phyloP scores from a whole-genome alignment of 1,284 basidiomycete species.

The Naganishia sp. region DNA sequence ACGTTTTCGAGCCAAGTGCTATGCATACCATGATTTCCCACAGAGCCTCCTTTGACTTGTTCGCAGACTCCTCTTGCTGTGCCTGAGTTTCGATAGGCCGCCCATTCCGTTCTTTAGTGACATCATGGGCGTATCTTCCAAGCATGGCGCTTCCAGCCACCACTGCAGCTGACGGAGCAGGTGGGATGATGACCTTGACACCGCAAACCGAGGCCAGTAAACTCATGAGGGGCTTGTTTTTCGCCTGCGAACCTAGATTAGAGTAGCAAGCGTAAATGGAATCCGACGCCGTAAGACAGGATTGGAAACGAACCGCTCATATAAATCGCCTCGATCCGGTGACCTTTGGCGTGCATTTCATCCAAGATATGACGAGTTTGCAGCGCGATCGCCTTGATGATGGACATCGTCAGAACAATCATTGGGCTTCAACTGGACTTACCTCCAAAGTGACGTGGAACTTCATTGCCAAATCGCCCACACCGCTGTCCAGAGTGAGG shows the following conservation, averaged over 20 bases:
- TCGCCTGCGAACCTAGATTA: slow-evolving; percentile 75
- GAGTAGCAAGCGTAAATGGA: background rate
- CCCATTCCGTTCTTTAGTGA: slow-evolving; percentile 48
- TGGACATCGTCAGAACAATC: background rate
- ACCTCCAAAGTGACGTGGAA: slow-evolving; percentile 86
- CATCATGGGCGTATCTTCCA: slow-evolving; percentile 79
- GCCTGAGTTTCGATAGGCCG: slow-evolving; percentile 53
- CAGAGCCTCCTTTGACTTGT: slow-evolving; percentile 66
- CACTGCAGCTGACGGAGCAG: slow-evolving; percentile 75
- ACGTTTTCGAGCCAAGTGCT: background rate
- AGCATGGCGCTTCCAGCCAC: slow-evolving; percentile 93
- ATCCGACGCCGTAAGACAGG: background rate
- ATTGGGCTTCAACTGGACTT: slow-evolving; percentile 23
- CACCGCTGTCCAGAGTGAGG: slow-evolving; percentile 73
- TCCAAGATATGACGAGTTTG: slow-evolving; percentile 95
- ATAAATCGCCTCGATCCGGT: slow-evolving; percentile 81
- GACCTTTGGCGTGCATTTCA: slow-evolving; percentile 83
- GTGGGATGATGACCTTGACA: slow-evolving; percentile 81
- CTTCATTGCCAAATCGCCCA: slow-evolving; percentile 81
- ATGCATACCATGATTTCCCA: slow-evolving; percentile 87
- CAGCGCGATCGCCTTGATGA: slow-evolving; percentile 72
- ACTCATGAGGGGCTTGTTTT: slow-evolving; percentile 78
- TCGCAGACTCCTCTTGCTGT: slow-evolving; percentile 56
- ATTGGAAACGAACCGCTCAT: slow-evolving; percentile 61
- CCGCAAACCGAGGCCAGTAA: slow-evolving; percentile 83